Conservation (phyloP, 2,329 filamentous ascomycete genomes). For the Penicillium sp. region DNA sequence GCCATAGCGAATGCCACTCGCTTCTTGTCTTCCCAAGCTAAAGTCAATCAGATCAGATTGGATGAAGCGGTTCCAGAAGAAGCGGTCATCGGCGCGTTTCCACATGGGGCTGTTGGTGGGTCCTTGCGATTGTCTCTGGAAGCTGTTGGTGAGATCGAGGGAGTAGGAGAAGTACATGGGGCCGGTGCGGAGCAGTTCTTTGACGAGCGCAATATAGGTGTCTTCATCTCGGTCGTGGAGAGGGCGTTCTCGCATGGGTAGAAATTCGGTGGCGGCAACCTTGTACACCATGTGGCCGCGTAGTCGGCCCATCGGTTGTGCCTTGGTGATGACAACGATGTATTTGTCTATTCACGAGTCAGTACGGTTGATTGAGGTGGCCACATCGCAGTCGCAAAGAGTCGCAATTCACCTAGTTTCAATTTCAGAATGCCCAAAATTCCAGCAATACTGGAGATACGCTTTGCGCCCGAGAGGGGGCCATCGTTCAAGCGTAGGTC, state of each 20-base stretch:
- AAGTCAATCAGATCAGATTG: conserved; percentile 92
- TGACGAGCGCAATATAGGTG: conserved; percentile 81
- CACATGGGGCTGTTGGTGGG: conserved; percentile 77
- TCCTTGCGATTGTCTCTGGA: conserved; percentile 86
- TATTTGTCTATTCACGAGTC: conserved; percentile 73
- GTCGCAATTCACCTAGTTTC: conserved; percentile 71
- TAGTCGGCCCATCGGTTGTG: conserved; percentile 83
- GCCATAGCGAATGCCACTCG: conserved; percentile 49
- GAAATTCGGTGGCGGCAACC: conserved; percentile 85
- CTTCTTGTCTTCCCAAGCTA: conserved; percentile 61
- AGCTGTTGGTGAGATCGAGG: conserved; percentile 93
- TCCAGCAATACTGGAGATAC: conserved; percentile 91
- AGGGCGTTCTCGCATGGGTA: conserved; percentile 89
- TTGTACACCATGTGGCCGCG: conserved; percentile 98
- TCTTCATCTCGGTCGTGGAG: conserved; percentile 94
- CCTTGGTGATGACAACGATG: conserved; percentile 94
- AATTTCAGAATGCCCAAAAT: conserved; percentile 94
- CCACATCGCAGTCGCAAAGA: not conserved
- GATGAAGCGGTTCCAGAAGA: conserved; percentile 98
- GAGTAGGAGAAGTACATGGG: conserved; percentile 99
- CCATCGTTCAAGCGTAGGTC: conserved; percentile 86
- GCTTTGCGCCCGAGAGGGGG: conserved; percentile 73
- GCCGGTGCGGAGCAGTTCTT: conserved; percentile 76
- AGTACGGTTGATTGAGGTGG: conserved; percentile 9
- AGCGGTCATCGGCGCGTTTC: conserved; percentile 92